phyloP scores from a whole-genome alignment of 768 basidiomycete genomes.

The Guyanaporus albipodus region DNA sequence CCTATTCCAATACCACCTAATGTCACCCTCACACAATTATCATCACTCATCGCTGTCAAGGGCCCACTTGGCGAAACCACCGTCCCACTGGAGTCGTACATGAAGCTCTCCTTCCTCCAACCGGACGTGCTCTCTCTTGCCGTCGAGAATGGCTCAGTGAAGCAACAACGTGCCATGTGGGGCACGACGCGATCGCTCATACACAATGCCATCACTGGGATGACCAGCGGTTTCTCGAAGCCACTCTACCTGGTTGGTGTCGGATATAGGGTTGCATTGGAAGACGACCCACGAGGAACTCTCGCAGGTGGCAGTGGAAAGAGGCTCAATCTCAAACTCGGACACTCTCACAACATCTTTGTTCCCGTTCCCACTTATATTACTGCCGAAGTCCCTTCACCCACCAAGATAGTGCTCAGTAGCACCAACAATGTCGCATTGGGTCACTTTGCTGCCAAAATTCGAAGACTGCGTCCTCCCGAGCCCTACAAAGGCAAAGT shows the following conservation, averaged over 20 bases:
- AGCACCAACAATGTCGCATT: conserved; percentile 88
- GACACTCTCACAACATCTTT: conserved; percentile 84
- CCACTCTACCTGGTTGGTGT: conserved; percentile 91
- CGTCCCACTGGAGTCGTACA: conserved; percentile 46
- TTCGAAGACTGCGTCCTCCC: conserved; percentile 80
- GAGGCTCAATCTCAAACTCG: conserved; percentile 86
- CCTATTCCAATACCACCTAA: conserved; percentile 53
- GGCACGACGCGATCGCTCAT: conserved; percentile 91
- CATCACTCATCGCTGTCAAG: conserved; percentile 45
- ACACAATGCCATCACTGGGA: conserved; percentile 83
- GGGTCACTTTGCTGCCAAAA: conserved; percentile 83
- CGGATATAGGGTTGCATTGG: conserved; percentile 85
- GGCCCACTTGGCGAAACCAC: conserved; percentile 53
- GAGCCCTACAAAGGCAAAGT: conserved; percentile 99
- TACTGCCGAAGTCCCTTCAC: conserved; percentile 69
- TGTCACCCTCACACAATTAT: conserved; percentile 39
- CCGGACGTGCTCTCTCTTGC: conserved; percentile 34
- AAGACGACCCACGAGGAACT: conserved; percentile 69
- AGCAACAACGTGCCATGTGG: conserved; percentile 88
- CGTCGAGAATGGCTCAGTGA: conserved; percentile 58
- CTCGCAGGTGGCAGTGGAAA: conserved; percentile 55
- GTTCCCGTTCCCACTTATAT: conserved; percentile 82
- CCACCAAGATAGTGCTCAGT: conserved; percentile 78
- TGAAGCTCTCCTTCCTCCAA: conserved; percentile 36
- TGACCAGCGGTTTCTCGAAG: conserved; percentile 82